Conservation (phyloP, 345 rosid genomes). For the Corchorus olitorius region DNA sequence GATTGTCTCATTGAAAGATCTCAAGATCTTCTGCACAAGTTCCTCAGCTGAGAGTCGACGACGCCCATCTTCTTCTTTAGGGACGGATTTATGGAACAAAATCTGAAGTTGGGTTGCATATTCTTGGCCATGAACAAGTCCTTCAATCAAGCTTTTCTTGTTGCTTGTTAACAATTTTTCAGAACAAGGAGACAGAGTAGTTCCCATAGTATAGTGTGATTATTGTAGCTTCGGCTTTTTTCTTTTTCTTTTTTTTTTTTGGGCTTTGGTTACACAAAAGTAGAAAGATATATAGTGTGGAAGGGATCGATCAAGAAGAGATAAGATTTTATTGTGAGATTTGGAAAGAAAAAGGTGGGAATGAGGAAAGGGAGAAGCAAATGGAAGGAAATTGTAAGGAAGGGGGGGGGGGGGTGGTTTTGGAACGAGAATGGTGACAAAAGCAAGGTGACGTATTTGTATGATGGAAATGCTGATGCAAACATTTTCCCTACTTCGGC, state of each 20-base stretch:
- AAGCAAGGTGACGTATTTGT: slow-evolving; percentile 8
- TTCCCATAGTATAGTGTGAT: slow-evolving; percentile 17
- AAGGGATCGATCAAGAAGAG: slow-evolving; percentile 22
- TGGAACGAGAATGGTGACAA: slow-evolving; percentile 19
- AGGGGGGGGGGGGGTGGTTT: slow-evolving; percentile 20
- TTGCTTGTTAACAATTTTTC: slow-evolving; percentile 22
- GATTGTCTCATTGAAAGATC: slow-evolving; percentile 43
- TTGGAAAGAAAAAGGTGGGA: slow-evolving; percentile 3
- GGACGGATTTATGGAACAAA: slow-evolving; percentile 29
- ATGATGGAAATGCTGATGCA: slow-evolving; percentile 21
- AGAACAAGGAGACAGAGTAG: slow-evolving; percentile 5
- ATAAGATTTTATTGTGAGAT: slow-evolving; percentile 7
- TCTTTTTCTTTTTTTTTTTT: too few species aligned
- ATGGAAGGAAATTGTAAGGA: slow-evolving; percentile 41
- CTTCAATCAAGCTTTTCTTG: slow-evolving; percentile 30
- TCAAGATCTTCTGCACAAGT: slow-evolving; percentile 49
- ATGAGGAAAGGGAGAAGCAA: slow-evolving; percentile 42
- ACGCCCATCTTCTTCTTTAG: slow-evolving; percentile 22
- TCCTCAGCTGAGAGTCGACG: slow-evolving; percentile 24
- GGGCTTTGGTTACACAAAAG: neutral
- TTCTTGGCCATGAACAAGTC: slow-evolving; percentile 51
- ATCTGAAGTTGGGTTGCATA: slow-evolving; percentile 47
- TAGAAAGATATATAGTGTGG: slow-evolving; percentile 17
- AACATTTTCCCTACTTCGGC: neutral
- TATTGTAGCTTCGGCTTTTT: neutral